Conservation (phyloP, 2,329 filamentous ascomycete genomes). For the Penicillium sp. region DNA sequence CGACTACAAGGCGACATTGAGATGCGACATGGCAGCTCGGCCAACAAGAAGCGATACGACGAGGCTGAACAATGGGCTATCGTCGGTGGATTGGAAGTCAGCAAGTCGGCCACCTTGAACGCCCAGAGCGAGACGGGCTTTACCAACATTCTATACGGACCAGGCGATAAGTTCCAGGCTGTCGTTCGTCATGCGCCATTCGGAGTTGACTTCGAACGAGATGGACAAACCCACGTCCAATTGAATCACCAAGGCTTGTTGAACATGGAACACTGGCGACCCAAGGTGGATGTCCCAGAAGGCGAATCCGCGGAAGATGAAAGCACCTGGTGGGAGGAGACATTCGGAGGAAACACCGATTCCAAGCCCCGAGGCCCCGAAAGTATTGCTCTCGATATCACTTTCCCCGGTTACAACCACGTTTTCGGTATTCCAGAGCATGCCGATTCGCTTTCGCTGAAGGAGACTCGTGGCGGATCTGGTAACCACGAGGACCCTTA, state of each 20-base stretch:
- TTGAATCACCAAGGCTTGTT: conserved; percentile 88
- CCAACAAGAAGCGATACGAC: conserved; percentile 90
- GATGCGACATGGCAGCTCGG: conserved; percentile 79
- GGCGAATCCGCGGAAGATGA: conserved; percentile 59
- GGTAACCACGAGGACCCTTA: conserved; percentile 89
- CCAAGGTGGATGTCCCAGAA: conserved; percentile 72
- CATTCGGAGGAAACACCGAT: conserved; percentile 93
- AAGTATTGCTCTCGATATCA: conserved; percentile 86
- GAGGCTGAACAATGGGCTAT: conserved; percentile 85
- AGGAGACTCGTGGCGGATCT: conserved; percentile 82
- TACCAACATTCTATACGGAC: conserved; percentile 76
- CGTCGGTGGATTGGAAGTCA: conserved; percentile 75
- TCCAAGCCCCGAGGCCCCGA: conserved; percentile 93
- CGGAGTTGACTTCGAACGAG: conserved; percentile 79
- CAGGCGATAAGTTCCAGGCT: conserved; percentile 74
- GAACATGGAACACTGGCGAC: conserved; percentile 94
- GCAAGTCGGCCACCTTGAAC: conserved; percentile 69
- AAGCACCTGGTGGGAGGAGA: conserved; percentile 97
- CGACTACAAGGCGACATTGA: conserved; percentile 86
- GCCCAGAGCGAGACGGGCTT: conserved; percentile 67
- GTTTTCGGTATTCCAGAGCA: conserved; percentile 96
- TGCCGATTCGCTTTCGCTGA: conserved; percentile 81
- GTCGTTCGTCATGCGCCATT: conserved; percentile 83
- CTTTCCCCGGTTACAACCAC: conserved; percentile 87
- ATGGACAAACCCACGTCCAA: conserved; percentile 78